Base-by-base conservation (phyloP, 164 flowering plant species). In the Hamamelis virginiana region DNA sequence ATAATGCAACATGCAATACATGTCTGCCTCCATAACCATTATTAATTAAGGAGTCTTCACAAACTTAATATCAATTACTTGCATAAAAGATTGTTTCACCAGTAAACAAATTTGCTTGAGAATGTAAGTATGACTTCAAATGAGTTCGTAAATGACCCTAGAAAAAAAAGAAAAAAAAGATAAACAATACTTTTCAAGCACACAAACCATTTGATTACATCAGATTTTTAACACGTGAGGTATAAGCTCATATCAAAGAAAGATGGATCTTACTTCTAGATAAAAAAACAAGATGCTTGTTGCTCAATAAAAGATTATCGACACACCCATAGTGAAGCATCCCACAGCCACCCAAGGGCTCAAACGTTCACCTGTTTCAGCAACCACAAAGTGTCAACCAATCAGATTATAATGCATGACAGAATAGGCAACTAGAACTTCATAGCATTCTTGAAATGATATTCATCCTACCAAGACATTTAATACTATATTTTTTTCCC, bases 341-440 rank as follows among this genome's bases (percentile, higher is more conserved):
- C 93, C 96, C 8, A 78, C 78, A 41, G 89, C 89, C 41, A 90
- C 87, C 96, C 91, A 90, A 25, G 96, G 96, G 74, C 91, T 88
- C 82, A 90, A 77, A 46, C 96, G 84, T 56, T 89, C 96, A 69
- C 96, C 96, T 88, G 85, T 77, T 72, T 38, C 77, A 76, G 43
- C 64, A 65, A 68, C 21, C 74, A 53, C 64, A 67, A 44, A 65
- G 46, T 13, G 26, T 56, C 33, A 38, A 62, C 58, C 25, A 5
- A 11, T 65, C 65, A 57, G 33, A 27, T 26, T 25, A 47, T 22
- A 53, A 43, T 11, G 21, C 45, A 63, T 58, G 3, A 16, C 13
- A 33, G 6, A 4, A 50, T 8, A 16, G 5, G 59, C 59, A 38
- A 23, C 1, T 10, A 14, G 21, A 61, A 48, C 19, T 0, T 41